These are phyloP conservation scores for Teratosphaeria destructans DNA, from an alignment of 2,329 filamentous ascomycete species.

Conservation along the genomic window DNA sequence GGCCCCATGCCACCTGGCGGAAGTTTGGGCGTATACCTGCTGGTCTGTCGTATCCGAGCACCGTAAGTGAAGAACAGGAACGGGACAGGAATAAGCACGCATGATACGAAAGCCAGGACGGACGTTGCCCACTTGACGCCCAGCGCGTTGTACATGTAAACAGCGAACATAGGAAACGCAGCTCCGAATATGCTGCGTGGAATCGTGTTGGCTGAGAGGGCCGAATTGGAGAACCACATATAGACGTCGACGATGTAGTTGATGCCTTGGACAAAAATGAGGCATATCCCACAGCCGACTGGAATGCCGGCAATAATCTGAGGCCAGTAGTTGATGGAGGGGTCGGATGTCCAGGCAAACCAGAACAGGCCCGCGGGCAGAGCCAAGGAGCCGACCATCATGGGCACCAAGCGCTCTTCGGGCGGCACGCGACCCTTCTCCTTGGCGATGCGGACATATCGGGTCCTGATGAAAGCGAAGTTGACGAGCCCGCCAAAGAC, in stretches of 20 bases:
- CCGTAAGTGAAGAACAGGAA: conserved; percentile 23
- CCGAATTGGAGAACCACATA: conserved; percentile 24
- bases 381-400: conserved; percentile 42
- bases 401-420: conserved; percentile 37
- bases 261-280: conserved; percentile 34
- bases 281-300: conserved; percentile 32
- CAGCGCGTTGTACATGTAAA: conserved; percentile 25
- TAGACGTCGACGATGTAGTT: conserved; percentile 39
- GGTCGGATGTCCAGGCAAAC: conserved; percentile 43
- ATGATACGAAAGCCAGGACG: conserved; percentile 24
- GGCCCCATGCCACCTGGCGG: not conserved
- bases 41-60: conserved; percentile 10
- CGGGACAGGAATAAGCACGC: conserved; percentile 21
- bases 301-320: conserved; percentile 32
- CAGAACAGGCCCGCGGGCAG: conserved; percentile 40
- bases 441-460: conserved; percentile 3
- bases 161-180: conserved; percentile 25
- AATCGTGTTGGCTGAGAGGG: conserved; percentile 27
- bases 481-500: not conserved
- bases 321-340: conserved; percentile 30
- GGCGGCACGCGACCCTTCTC: conserved; percentile 13
- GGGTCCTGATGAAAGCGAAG: conserved; percentile 3
- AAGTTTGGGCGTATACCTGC: not conserved
- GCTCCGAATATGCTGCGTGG: conserved; percentile 26
- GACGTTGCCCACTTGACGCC: conserved; percentile 26